Base-by-base conservation (phyloP, 805 yeast genomes). In the Candida awuae region DNA sequence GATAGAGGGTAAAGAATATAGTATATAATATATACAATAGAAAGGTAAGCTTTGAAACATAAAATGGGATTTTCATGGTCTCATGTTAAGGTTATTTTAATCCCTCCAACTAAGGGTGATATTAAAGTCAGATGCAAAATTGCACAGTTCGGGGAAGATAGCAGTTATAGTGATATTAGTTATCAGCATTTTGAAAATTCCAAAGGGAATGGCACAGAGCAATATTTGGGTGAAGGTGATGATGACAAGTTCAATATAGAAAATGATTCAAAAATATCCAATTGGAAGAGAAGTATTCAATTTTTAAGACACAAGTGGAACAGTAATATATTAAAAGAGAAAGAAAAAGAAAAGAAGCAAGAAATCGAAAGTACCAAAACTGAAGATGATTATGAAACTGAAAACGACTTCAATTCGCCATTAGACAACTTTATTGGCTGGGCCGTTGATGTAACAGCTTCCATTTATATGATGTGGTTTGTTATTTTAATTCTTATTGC, bases 401-500 rank as follows among this genome's bases (percentile, higher is more conserved):
- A 33, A 8, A 20, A 21, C n/a, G 41, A 29, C n/a, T 22, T 14
- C 14, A 19, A 14, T 16, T 45, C 49, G 6, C 43, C 47, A 10
- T 26, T 46, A n/a, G 51, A 47, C 16, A 14, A 17, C 4, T 21
- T 41, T 8, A 19, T 49, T n/a, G 36, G 34, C 3, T 26, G 25
- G 9, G 42, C 45, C 1, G 50, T 47, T 9, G 29, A 49, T 29
- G 36, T 48, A 22, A 46, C 50, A 2, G 54, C 51, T n/a, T 34
- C 50, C 6, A 29, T 42, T 15, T 34, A 33, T 16, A 41, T 54
- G 32, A 59, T 63, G 33, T 31, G 49, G 18, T 10, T 53, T 1
- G 53, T 59, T 48, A 51, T 60, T 55, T 14, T 43, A 2, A 44
- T 59, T 16, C 19, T 50, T 15, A 30, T 39, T 9, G 42, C 28